Percentiles rank a stretch among this genome's conserved stretches.
Evolutionary conservation across 331 rosid genomes (phyloP).

Genomic region (Pyrus hybrid): DNA sequence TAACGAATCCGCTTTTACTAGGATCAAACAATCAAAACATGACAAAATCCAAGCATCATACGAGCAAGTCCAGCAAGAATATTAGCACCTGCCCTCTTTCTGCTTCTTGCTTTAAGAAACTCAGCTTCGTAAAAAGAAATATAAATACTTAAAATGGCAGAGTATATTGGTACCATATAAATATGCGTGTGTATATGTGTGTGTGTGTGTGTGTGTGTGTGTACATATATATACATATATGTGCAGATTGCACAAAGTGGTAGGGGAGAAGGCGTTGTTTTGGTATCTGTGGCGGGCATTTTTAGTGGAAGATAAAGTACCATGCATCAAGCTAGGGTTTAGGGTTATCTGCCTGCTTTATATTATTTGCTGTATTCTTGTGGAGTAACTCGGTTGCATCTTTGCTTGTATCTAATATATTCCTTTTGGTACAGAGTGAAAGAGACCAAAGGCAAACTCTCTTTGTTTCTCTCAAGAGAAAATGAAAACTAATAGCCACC

Average conservation of each 20-base stretch:
- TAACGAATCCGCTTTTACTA: constrained; percentile 26
- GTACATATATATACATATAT: no score
- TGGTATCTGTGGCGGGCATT: constrained; percentile 4
- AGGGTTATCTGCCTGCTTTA: neutral
- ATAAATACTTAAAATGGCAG: neutral
- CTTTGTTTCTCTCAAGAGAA: neutral
- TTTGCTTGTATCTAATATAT: neutral
- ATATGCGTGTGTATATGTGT: neutral
- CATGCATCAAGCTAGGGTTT: neutral
- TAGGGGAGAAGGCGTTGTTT: neutral
- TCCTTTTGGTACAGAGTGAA: neutral
- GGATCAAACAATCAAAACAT: constrained; percentile 22
- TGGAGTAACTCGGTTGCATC: constrained; percentile 4
- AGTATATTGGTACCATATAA: neutral
- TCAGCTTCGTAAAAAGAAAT: neutral
- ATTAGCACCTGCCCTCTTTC: neutral
- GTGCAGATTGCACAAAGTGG: neutral
- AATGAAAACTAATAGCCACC: neutral
- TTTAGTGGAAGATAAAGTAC: neutral
- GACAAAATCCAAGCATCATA: constrained; percentile 26
- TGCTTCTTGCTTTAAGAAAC: neutral
- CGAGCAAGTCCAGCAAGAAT: neutral
- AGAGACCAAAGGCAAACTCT: neutral
- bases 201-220: no score
- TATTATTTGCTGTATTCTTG: neutral